These are phyloP conservation scores for Lantana camara DNA, from an alignment of 257 asterid genomes.

Conservation along the genomic window DNA sequence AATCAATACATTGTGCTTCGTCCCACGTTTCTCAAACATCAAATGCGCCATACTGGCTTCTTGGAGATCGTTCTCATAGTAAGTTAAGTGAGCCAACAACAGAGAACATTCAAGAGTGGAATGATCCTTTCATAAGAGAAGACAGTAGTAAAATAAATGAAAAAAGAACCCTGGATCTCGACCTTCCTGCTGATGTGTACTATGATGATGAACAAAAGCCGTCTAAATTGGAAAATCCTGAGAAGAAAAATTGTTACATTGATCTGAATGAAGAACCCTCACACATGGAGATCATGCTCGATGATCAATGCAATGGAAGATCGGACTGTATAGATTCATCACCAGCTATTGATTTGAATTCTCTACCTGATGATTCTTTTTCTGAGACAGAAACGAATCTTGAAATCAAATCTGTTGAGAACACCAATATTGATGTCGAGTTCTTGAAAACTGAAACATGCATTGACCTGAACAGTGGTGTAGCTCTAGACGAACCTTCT, in stretches of 20 bases:
- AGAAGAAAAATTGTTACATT: constrained; percentile 36
- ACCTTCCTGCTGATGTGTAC: constrained; percentile 44
- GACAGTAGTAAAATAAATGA: constrained; percentile 23
- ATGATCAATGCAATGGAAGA: constrained; percentile 22
- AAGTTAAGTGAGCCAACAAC: constrained; percentile 30
- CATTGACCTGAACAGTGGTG: constrained; percentile 35
- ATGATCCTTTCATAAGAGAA: constrained; percentile 26
- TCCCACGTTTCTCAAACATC: constrained; percentile 39
- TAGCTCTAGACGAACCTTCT: constrained; percentile 30
- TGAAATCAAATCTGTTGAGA: constrained; percentile 20
- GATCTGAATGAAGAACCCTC: constrained; percentile 78
- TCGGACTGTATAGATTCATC: constrained; percentile 29
- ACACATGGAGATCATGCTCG: constrained; percentile 28
- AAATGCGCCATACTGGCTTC: constrained; percentile 38
- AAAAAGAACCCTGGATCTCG: constrained; percentile 49
- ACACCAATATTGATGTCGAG: constrained; percentile 23
- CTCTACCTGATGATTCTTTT: constrained; percentile 36
- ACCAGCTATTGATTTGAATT: constrained; percentile 47
- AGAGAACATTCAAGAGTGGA: constrained; percentile 26
- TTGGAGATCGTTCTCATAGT: constrained; percentile 26
- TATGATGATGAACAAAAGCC: constrained; percentile 37
- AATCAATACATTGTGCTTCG: constrained; percentile 29
- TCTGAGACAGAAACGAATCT: constrained; percentile 29
- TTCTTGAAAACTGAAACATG: constrained; percentile 19
- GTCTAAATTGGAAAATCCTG: constrained; percentile 31